Evolutionary conservation across 352 stramenopile genomes (phyloP), one percentile per base, ranked within the genome.

Genomic region (Blastocystis sp.): DNA sequence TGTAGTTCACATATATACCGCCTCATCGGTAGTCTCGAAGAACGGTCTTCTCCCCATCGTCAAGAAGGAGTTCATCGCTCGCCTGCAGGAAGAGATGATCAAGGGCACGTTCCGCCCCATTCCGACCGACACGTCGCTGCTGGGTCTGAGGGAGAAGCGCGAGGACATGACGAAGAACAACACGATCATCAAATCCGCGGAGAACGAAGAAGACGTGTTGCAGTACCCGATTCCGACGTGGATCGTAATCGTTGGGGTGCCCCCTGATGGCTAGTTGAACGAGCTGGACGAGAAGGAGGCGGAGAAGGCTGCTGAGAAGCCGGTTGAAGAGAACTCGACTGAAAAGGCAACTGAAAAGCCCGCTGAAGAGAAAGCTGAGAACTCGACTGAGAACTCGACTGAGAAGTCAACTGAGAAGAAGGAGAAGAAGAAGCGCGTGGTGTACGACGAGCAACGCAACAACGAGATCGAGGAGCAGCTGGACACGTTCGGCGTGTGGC

Each of bases 381-480:
- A 55, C 45, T 55, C 45, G n/a, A n/a, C n/a, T n/a, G n/a, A n/a
- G n/a, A n/a, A n/a, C n/a, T n/a, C n/a, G n/a, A n/a, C 45, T 55
- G 45, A 55, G 16, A 55, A 55, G 24, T 59, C 12, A 41, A 77
- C 21, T 2, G 29, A 45, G n/a, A 55, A 29, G 24, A 16, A 19
- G 37, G 1, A 16, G 3, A 2, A 6, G 63, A 33, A 74, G 26
- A 45, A 55, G 50, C 31, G n/a, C 31, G 10, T 31, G 59, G 1
- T 21, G 0, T 77, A 77, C 45, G 26, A 77, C 37, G 24, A 21
- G 41, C 29, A 69, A 21, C 59, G 51, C 29, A 37, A 62, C 37
- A 62, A 51, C 33, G 93, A 92, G 59, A 91, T 94, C 33, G 92
- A 93, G 67, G 65, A 62, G 62, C 71, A 93, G 88, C 91, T 94